Base-by-base conservation (phyloP, 768 basidiomycete species). In the Lactifluus subvellereus region DNA sequence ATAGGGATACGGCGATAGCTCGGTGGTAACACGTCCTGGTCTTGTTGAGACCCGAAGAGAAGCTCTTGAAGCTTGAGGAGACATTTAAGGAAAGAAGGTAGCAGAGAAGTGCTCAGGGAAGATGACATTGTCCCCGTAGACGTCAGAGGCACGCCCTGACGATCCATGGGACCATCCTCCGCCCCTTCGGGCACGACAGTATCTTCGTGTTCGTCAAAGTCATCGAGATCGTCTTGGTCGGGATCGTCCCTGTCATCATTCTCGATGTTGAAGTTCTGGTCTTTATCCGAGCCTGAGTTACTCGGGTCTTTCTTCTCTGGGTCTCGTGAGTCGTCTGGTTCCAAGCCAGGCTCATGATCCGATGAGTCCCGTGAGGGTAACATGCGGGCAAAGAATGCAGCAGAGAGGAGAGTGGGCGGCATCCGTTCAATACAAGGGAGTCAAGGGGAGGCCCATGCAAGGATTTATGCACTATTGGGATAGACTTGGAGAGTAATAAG, bases 1-100 rank as follows among this genome's bases (percentile, higher is more conserved):
- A 90, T 84, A 0, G 88, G 88, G 5, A 83, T 74, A 56, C 76
- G 75, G 18, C 89, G 84, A 70, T 86, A 87, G 56, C 82, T 81
- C 27, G 86, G 84, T 35, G 80, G 69, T 60, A 69, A 60, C 38
- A 72, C 73, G 0, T 74, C 65, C 42, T 70, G 13, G 37, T 48
- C 57, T 9, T 60, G 56, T 18, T 61, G 59, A 8, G 66, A 33
- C 0, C 61, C 66, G 35, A 74, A 72, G 2, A 74, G 13, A 14
- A 65, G 32, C 1, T 72, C 64, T 32, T 66, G 67, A 14, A 40
- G 6, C 54, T 66, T 69, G 35, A 66, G n/a, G 3, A 67, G 54
- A 52, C 61, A 70, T 3, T 22, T 18, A 11, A 62, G 66, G 14
- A 60, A 52, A 8, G 55, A 30, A 3, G 65, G 67, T 22, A 65